These are phyloP conservation scores for Cornus suecica DNA, from an alignment of 148 eudicot species.

Conservation along the genomic window DNA sequence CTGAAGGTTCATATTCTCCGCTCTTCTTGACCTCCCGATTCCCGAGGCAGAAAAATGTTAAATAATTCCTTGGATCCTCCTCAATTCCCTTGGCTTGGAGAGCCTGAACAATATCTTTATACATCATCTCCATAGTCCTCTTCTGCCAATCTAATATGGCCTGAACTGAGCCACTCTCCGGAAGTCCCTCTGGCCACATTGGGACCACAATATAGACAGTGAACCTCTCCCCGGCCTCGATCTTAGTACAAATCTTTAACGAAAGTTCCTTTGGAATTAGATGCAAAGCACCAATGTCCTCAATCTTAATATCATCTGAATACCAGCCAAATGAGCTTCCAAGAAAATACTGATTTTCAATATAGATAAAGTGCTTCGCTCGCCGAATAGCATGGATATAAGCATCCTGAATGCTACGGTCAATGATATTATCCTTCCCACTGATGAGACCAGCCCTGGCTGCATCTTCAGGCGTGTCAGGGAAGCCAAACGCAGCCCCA, in stretches of 20 bases:
- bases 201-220: slow-evolving; percentile 65
- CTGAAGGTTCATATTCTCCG: slow-evolving; percentile 68
- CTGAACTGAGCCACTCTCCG: slow-evolving; percentile 73
- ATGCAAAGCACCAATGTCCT: slow-evolving; percentile 65
- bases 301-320: slow-evolving; percentile 38
- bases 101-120: slow-evolving; percentile 55
- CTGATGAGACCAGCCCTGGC: slow-evolving; percentile 74
- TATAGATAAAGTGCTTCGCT: slow-evolving; percentile 65
- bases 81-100: slow-evolving; percentile 53
- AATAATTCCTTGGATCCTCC: slow-evolving; percentile 70
- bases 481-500: slow-evolving; percentile 85
- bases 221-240: slow-evolving; percentile 69
- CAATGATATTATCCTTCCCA: slow-evolving; percentile 76
- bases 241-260: slow-evolving; percentile 67
- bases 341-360: slow-evolving; percentile 77
- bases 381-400: slow-evolving; percentile 76
- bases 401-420: slow-evolving; percentile 79
- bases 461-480: slow-evolving; percentile 75
- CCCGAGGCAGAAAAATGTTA: slow-evolving; percentile 79
- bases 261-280: slow-evolving; percentile 76
- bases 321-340: slow-evolving; percentile 69
- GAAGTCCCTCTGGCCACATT: slow-evolving; percentile 82
- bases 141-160: slow-evolving; percentile 73
- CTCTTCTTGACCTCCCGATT: slow-evolving; percentile 60
- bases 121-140: slow-evolving; percentile 74